Evolutionary conservation across 2,329 filamentous ascomycete genomes (phyloP).

Genomic region (Aspergillus uvarum): DNA sequence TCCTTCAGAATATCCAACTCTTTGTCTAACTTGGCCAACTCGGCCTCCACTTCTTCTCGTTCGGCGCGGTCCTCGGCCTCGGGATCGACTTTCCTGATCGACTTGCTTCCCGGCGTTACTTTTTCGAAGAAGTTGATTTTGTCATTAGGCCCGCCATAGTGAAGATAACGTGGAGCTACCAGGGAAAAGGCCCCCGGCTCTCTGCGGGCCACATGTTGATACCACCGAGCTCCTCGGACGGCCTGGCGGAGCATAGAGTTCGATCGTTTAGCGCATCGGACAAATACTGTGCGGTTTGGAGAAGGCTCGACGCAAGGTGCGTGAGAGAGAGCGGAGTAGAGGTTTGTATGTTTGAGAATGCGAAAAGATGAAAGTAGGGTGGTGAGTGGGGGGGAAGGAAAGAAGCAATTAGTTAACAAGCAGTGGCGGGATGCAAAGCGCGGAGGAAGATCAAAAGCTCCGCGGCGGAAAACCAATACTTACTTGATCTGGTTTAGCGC

Average conservation of each 20-base stretch:
- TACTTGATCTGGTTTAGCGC: conserved; percentile 34
- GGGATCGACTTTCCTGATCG: conserved; percentile 37
- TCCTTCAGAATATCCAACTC: conserved; percentile 43
- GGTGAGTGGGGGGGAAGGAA: not conserved
- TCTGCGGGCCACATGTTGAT: conserved; percentile 42
- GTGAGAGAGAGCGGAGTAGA: not conserved
- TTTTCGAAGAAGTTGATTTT: conserved; percentile 48
- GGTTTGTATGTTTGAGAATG: not conserved
- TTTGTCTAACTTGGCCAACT: conserved; percentile 41
- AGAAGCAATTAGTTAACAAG: conserved; percentile 12
- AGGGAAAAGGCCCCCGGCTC: conserved; percentile 35
- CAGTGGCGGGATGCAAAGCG: conserved; percentile 11
- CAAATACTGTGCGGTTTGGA: not conserved
- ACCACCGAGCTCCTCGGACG: conserved; percentile 45
- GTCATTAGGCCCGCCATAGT: conserved; percentile 40
- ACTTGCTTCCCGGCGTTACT: conserved; percentile 36
- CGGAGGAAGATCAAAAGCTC: conserved; percentile 13
- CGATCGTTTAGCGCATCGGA: conserved; percentile 36
- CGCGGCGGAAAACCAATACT: conserved; percentile 29
- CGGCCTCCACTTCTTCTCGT: conserved; percentile 35
- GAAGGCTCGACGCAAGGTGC: not conserved
- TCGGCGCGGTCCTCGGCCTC: conserved; percentile 42
- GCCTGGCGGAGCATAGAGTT: conserved; percentile 47
- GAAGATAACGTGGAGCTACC: conserved; percentile 29
- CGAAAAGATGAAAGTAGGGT: not conserved